These are phyloP conservation scores for Fistulinella prunicolor DNA, from an alignment of 768 basidiomycete genomes.

Conservation along the genomic window DNA sequence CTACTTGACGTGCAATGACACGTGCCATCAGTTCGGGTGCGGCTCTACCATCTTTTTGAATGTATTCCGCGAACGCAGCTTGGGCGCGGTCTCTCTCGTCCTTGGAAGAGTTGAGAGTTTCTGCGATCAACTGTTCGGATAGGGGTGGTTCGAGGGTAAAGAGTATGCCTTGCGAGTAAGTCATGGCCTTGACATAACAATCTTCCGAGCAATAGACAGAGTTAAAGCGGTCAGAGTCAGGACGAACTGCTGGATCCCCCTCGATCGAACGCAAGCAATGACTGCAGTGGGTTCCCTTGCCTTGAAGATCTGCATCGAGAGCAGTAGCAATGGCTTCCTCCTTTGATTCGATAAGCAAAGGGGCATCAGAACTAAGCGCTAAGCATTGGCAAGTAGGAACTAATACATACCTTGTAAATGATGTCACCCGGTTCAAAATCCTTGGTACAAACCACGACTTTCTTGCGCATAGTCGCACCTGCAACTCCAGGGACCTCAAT, in stretches of 20 bases:
- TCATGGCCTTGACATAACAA: slow-evolving; percentile 54
- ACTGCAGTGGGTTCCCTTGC: slow-evolving; percentile 64
- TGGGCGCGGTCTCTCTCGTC: slow-evolving; percentile 59
- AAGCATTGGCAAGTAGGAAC: neutral
- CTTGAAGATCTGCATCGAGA: slow-evolving; percentile 70
- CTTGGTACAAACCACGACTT: slow-evolving; percentile 59
- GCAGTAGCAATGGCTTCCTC: slow-evolving; percentile 70
- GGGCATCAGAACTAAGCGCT: slow-evolving; percentile 7
- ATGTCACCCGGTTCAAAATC: slow-evolving; percentile 69
- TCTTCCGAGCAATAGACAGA: slow-evolving; percentile 72
- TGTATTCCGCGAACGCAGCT: slow-evolving; percentile 50
- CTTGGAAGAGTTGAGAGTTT: slow-evolving; percentile 30
- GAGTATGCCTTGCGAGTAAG: slow-evolving; percentile 64
- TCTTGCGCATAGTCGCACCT: slow-evolving; percentile 36
- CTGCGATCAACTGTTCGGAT: slow-evolving; percentile 41
- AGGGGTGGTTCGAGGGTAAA: slow-evolving; percentile 66
- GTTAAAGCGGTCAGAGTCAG: slow-evolving; percentile 49
- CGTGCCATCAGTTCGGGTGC: slow-evolving; percentile 62
- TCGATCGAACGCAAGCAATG: slow-evolving; percentile 67
- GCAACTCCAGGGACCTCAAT: slow-evolving; percentile 24
- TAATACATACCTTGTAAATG: slow-evolving; percentile 63
- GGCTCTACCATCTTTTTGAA: slow-evolving; percentile 47
- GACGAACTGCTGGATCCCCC: slow-evolving; percentile 41
- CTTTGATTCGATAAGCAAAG: slow-evolving; percentile 37
- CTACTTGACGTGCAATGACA: slow-evolving; percentile 71